A percentile compares a stretch with the other conserved stretches of the same genome.
Conservation (phyloP, 331 rosid genomes). For the Spiraea crenata region DNA sequence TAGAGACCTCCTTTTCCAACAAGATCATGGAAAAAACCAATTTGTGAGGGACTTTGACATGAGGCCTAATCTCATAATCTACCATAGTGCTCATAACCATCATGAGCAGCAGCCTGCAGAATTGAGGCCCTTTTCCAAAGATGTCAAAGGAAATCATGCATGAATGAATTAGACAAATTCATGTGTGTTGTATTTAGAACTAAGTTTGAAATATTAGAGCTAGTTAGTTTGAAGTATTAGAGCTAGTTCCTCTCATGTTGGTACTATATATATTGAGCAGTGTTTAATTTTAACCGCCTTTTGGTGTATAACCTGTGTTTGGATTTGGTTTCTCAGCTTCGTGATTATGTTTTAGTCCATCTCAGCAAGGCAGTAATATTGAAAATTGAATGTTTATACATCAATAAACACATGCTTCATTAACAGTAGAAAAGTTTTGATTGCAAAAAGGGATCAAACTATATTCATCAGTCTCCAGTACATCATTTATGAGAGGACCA, state of each 20-base stretch:
- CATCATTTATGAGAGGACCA: too few species aligned
- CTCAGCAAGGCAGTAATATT: neutral
- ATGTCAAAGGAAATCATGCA: neutral
- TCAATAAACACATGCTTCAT: neutral
- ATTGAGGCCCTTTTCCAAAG: neutral
- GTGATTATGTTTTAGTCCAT: neutral
- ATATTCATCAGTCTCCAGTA: too few species aligned
- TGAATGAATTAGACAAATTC: neutral
- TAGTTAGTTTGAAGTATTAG: too few species aligned
- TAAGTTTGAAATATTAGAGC: neutral
- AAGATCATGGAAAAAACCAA: constrained; percentile 17
- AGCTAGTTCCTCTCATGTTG: neutral
- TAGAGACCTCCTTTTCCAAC: constrained; percentile 35
- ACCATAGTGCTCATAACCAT: constrained; percentile 32
- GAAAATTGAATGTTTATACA: neutral
- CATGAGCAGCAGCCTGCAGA: constrained; percentile 3
- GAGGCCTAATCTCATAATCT: constrained; percentile 51
- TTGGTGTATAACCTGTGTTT: neutral
- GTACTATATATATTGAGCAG: neutral
- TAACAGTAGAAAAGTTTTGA: neutral
- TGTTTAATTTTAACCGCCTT: neutral
- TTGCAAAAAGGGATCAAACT: too few species aligned
- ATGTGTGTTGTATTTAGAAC: neutral
- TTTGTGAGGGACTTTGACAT: constrained; percentile 55
- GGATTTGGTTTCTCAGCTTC: neutral